These are phyloP conservation scores for Alternaria alternata DNA, from an alignment of 2,329 filamentous ascomycete genomes.

Conservation along the genomic window DNA sequence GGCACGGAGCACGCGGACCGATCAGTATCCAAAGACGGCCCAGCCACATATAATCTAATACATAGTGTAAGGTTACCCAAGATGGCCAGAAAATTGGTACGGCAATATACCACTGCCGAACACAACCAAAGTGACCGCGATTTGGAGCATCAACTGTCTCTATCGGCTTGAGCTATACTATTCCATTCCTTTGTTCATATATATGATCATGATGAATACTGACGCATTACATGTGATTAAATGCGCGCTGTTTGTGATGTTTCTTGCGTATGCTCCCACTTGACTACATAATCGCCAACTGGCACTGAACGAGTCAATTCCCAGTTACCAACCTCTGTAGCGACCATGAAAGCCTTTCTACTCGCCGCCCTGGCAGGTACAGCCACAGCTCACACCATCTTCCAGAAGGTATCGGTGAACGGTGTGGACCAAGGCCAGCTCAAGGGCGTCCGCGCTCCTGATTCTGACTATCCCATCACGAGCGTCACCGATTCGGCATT, in stretches of 20 bases:
- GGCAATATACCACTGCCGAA: constrained; percentile 1
- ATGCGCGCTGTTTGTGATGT: not conserved
- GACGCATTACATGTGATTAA: not conserved
- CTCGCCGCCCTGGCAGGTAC: constrained; percentile 26
- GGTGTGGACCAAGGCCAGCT: constrained; percentile 60
- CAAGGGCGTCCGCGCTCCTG: constrained; percentile 58
- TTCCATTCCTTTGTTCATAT: not conserved
- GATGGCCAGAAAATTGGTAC: not conserved
- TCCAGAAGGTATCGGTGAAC: constrained; percentile 57
- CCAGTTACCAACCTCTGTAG: not conserved
- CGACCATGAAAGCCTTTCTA: constrained; percentile 24
- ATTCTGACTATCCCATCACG: constrained; percentile 58
- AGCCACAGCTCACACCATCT: constrained; percentile 50
- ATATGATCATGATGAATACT: not conserved
- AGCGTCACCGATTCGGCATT: constrained; percentile 54
- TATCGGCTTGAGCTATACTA: not conserved
- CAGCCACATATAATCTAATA: constrained; percentile 1
- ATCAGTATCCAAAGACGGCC: not conserved
- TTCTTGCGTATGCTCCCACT: not conserved
- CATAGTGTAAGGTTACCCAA: not conserved
- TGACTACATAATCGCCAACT: not conserved
- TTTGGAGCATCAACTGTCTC: not conserved
- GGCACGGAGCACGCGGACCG: constrained; percentile 11
- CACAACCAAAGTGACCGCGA: not conserved
- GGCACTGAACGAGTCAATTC: not conserved